Conservation (phyloP, 1,284 basidiomycete genomes). For the Marasmius sp. region DNA sequence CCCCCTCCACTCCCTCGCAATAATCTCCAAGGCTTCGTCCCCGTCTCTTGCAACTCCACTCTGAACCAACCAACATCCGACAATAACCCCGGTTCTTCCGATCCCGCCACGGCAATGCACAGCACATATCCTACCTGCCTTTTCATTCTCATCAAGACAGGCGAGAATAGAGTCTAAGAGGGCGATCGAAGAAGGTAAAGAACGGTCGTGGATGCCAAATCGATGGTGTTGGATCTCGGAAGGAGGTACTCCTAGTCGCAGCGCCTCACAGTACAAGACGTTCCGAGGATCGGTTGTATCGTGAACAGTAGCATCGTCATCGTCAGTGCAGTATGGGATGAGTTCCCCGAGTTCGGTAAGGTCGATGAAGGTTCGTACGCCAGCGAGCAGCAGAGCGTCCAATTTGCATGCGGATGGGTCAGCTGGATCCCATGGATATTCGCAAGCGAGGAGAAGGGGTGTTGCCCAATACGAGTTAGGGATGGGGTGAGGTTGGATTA, state of each 20-base stretch:
- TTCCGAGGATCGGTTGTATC: constrained; percentile 16
- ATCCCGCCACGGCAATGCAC: constrained; percentile 79
- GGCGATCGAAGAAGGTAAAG: constrained; percentile 53
- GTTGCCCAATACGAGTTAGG: constrained; percentile 84
- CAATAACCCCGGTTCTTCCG: constrained; percentile 71
- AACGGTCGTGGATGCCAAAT: constrained; percentile 73
- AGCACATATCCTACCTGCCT: constrained; percentile 53
- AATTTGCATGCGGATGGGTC: constrained; percentile 58
- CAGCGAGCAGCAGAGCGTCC: constrained; percentile 64
- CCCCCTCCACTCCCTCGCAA: constrained; percentile 66
- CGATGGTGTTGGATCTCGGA: constrained; percentile 65
- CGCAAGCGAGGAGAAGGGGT: constrained; percentile 66
- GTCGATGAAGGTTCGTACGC: constrained; percentile 77
- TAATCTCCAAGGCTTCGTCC: constrained; percentile 58
- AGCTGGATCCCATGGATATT: constrained; percentile 72
- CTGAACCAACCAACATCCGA: constrained; percentile 78
- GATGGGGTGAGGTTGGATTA: constrained; percentile 49
- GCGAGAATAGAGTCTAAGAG: constrained; percentile 56
- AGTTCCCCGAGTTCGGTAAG: constrained; percentile 74
- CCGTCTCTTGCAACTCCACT: constrained; percentile 59
- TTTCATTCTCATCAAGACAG: constrained; percentile 57
- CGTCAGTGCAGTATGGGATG: constrained; percentile 44
- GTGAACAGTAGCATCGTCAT: constrained; percentile 5
- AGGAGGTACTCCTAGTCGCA: constrained; percentile 51
- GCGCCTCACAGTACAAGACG: constrained; percentile 53